phyloP scores from a whole-genome alignment of 805 yeast species.

The Metschnikowia cerradonensis region DNA sequence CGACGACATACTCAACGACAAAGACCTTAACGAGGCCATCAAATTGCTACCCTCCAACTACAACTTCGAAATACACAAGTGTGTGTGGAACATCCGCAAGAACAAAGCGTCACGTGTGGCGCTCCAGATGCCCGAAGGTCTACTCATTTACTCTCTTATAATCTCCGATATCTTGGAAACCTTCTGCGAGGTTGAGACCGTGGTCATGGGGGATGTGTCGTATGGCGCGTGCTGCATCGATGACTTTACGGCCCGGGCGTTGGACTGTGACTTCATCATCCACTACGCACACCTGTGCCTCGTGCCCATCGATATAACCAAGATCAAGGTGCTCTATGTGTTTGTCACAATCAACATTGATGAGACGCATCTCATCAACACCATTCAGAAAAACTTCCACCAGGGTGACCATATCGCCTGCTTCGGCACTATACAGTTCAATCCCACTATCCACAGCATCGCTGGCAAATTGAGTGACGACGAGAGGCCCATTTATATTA shows the following conservation, averaged over 20 bases:
- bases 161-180: slow-evolving; percentile 91
- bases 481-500: slow-evolving; percentile 51
- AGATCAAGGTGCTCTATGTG: slow-evolving; percentile 87
- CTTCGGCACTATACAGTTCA: slow-evolving; percentile 95
- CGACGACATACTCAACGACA: slow-evolving; percentile 72
- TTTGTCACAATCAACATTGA: slow-evolving; percentile 93
- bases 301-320: slow-evolving; percentile 90
- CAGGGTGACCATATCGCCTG: slow-evolving; percentile 68
- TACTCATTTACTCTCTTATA: slow-evolving; percentile 80
- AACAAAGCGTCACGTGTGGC: slow-evolving; percentile 78
- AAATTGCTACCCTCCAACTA: slow-evolving; percentile 82
- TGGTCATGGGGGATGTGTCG: slow-evolving; percentile 98
- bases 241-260: slow-evolving; percentile 87
- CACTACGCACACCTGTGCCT: slow-evolving; percentile 97
- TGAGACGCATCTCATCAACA: slow-evolving; percentile 72
- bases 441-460: slow-evolving; percentile 84
- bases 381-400: slow-evolving; percentile 66
- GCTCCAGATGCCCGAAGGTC: slow-evolving; percentile 95
- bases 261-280: slow-evolving; percentile 90
- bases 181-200: slow-evolving; percentile 79
- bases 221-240: slow-evolving; percentile 99
- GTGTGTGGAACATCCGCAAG: slow-evolving; percentile 87
- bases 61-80: slow-evolving; percentile 93
- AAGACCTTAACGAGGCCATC: slow-evolving; percentile 80
- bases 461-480: slow-evolving; percentile 55